Conservation (phyloP, 371 early-diverging fungal species). For the Lichtheimia ramosa region DNA sequence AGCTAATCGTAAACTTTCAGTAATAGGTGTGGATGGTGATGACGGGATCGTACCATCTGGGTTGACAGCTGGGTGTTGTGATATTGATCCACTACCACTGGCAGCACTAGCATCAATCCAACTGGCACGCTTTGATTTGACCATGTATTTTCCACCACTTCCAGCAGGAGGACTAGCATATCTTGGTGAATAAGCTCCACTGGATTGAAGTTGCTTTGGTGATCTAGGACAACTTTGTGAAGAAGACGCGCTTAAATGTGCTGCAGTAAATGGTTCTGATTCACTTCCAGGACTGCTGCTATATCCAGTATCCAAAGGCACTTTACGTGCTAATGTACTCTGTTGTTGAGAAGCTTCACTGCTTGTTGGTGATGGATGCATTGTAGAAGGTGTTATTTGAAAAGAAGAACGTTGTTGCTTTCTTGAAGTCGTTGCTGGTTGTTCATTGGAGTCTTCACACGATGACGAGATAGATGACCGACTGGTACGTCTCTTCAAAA, state of each 20-base stretch:
- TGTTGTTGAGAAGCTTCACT: not conserved
- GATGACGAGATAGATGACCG: conserved; percentile 30
- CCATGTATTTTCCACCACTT: conserved; percentile 34
- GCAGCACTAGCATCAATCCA: conserved; percentile 32
- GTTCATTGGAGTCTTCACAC: conserved; percentile 13
- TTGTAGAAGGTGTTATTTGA: conserved; percentile 5
- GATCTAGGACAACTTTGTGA: conserved; percentile 4
- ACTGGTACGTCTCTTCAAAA: conserved; percentile 25
- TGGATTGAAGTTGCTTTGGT: conserved; percentile 4
- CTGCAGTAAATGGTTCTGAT: conserved; percentile 2
- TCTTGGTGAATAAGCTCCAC: conserved; percentile 17
- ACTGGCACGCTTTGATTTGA: conserved; percentile 33
- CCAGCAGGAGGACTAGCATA: conserved; percentile 34
- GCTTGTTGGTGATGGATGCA: not conserved
- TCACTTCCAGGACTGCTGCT: conserved; percentile 23
- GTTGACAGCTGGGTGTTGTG: conserved; percentile 3
- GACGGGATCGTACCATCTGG: conserved; percentile 14
- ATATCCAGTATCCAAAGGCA: conserved; percentile 15
- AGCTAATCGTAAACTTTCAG: conserved; percentile 1
- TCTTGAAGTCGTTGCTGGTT: not conserved
- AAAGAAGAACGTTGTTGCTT: conserved; percentile 5
- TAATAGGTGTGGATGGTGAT: conserved; percentile 7
- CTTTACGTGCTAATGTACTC: not conserved
- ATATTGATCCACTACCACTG: not conserved
- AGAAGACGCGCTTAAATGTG: conserved; percentile 6